These are phyloP conservation scores for Knoxdaviesia capensis DNA, from an alignment of 2,329 filamentous ascomycete species.

Conservation along the genomic window DNA sequence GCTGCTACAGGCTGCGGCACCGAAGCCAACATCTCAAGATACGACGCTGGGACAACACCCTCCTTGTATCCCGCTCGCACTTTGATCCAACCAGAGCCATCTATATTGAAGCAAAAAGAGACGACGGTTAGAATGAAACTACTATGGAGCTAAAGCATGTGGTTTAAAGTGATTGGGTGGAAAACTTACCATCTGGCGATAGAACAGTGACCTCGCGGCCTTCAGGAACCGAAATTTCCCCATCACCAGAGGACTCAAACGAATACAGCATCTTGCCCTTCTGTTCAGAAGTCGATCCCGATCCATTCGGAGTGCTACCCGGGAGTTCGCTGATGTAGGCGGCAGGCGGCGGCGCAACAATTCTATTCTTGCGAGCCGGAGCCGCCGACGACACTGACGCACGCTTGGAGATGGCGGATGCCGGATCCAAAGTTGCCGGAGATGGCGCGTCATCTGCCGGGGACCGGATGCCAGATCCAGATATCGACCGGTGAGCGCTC, in stretches of 20 bases:
- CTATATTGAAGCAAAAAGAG: conserved; percentile 20
- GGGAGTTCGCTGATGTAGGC: conserved; percentile 56
- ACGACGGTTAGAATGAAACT: background rate
- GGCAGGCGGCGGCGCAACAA: conserved; percentile 73
- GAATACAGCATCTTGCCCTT: conserved; percentile 77
- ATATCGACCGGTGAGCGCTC: conserved; percentile 57
- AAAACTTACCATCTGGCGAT: conserved; percentile 65
- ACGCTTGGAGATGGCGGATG: conserved; percentile 8
- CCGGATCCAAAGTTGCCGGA: conserved; percentile 7
- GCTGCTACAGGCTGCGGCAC: conserved; percentile 15
- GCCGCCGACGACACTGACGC: conserved; percentile 5
- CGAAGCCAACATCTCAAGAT: conserved; percentile 47
- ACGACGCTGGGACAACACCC: conserved; percentile 73
- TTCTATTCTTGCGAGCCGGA: conserved; percentile 38
- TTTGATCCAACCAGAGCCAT: conserved; percentile 82
- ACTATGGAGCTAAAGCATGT: conserved; percentile 10
- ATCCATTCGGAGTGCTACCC: conserved; percentile 25
- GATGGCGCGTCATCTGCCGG: conserved; percentile 27
- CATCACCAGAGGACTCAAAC: conserved; percentile 63
- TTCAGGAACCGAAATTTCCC: conserved; percentile 64
- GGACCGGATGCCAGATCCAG: conserved; percentile 33
- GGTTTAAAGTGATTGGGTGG: background rate
- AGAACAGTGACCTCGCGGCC: conserved; percentile 59
- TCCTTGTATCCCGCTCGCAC: conserved; percentile 56
- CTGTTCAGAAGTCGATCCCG: conserved; percentile 20